Evolutionary conservation across 2,329 filamentous ascomycete species (phyloP).

Genomic region (Talaromyces sp.): DNA sequence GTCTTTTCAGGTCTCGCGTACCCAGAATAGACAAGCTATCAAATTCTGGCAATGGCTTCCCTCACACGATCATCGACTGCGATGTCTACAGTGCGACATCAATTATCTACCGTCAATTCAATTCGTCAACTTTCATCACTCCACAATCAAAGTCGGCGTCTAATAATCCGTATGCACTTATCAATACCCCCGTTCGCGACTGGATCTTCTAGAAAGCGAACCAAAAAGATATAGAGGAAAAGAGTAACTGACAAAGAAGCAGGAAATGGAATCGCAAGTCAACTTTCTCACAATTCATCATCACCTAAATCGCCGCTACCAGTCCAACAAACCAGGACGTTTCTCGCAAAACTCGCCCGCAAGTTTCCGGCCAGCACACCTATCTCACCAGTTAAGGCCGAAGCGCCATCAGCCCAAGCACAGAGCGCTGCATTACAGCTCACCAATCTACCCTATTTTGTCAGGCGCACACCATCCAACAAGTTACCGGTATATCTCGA

Average conservation of each 20-base stretch:
- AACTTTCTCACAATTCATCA: conserved; percentile 22
- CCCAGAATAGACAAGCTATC: background rate
- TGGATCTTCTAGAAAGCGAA: background rate
- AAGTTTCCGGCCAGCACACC: conserved; percentile 28
- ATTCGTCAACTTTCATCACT: conserved; percentile 28
- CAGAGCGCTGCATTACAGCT: conserved; percentile 29
- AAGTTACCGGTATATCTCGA: conserved; percentile 75
- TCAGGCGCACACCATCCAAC: conserved; percentile 67
- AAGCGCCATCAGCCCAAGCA: conserved; percentile 12
- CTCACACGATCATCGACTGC: conserved; percentile 26
- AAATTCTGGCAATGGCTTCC: conserved; percentile 15
- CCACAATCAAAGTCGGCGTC: conserved; percentile 10
- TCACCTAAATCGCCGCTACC: conserved; percentile 21
- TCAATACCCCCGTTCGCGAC: background rate
- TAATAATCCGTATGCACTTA: background rate
- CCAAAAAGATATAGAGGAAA: background rate
- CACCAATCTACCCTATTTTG: conserved; percentile 61
- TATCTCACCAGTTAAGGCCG: background rate
- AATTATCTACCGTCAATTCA: conserved; percentile 29
- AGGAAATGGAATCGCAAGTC: conserved; percentile 23
- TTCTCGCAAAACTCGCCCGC: conserved; percentile 37
- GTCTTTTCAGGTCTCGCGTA: background rate
- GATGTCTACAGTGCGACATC: conserved; percentile 35
- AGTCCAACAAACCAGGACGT: conserved; percentile 34
- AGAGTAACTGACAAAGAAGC: conserved; percentile 21